Conservation (phyloP, 202 grass and related monocot species). For the Carex sylvatica region DNA sequence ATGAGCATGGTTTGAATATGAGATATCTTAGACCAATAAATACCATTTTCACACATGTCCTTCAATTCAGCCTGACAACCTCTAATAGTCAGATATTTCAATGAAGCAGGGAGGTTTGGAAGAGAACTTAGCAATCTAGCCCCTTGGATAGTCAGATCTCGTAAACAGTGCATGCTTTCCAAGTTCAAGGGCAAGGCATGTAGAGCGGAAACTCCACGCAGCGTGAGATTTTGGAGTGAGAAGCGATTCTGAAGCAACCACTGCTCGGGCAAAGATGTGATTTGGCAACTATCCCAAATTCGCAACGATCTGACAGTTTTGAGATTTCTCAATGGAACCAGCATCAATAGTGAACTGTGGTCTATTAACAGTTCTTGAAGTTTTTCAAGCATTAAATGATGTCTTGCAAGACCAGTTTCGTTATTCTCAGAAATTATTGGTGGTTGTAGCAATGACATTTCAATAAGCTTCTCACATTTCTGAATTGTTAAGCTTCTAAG, state of each 20-base stretch:
- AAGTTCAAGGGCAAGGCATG: constrained; percentile 23
- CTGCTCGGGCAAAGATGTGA: constrained; percentile 21
- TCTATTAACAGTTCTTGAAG: constrained; percentile 26
- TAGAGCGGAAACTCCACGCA: constrained; percentile 4
- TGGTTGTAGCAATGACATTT: not conserved
- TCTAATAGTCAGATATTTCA: constrained; percentile 21
- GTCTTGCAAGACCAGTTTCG: not conserved
- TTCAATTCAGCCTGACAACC: constrained; percentile 27
- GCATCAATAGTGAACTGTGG: constrained; percentile 7
- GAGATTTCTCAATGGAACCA: constrained; percentile 34
- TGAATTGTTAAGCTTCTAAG: constrained; percentile 31
- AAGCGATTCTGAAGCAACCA: constrained; percentile 33
- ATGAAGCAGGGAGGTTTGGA: constrained; percentile 24
- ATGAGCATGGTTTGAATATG: not conserved
- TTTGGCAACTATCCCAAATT: constrained; percentile 14
- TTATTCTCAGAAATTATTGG: not conserved
- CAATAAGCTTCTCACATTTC: constrained; percentile 28
- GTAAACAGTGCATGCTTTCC: constrained; percentile 12
- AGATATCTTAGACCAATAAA: constrained; percentile 16
- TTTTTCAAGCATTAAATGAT: constrained; percentile 22
- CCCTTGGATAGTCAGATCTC: constrained; percentile 29
- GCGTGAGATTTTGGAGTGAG: constrained; percentile 24
- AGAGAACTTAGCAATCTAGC: constrained; percentile 19
- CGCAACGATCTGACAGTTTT: not conserved
- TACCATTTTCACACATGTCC: constrained; percentile 29